Evolutionary conservation across 352 stramenopile species (phyloP), one percentile per base, ranked within the genome.

Genomic region (Globisporangium lucens): DNA sequence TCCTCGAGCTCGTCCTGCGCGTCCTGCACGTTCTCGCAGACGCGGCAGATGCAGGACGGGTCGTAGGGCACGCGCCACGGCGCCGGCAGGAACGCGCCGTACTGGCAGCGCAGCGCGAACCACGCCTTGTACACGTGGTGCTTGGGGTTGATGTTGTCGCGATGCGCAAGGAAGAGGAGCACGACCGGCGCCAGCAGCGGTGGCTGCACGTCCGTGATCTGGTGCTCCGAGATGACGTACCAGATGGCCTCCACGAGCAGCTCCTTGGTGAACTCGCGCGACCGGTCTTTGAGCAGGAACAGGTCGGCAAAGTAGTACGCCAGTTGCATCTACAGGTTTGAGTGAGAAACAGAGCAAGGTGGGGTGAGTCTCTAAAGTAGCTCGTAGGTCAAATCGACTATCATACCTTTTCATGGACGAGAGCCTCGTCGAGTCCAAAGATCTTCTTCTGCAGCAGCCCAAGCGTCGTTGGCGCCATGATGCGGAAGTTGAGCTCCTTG

Each of bases 51-150:
- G 57, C 83, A 91, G 29, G 60, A 68, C 36, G 75, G 62, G 12
- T 89, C 78, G 56, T 79, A 89, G 0, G 83, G 83, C 29, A 89
- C 74, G 46, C 80, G 74, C 83, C 83, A 91, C 1, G 80, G 81
- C 15, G 76, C 67, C 4, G 56, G 58, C 8, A 91, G 66, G 56
- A 75, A 75, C 30, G 68, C 59, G 17, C 81, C 81, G 69, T 88
- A 89, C 56, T 83, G 75, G 55, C 83, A 91, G 20, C 83, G 83
- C 43, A 91, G 57, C n/a, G 83, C 83, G 51, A 89, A 89, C 79
- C 80, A 88, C 24, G 74, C 67, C 69, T 85, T 83, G 68, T 73
- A 89, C 24, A 74, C 69, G 0, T 63, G 5, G 57, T 89, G 79
- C 29, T 67, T 73, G n/a, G 80, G 74, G 66, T 91, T 85, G 61